phyloP scores from a whole-genome alignment of 768 basidiomycete species.

The Kwoniella pini region DNA sequence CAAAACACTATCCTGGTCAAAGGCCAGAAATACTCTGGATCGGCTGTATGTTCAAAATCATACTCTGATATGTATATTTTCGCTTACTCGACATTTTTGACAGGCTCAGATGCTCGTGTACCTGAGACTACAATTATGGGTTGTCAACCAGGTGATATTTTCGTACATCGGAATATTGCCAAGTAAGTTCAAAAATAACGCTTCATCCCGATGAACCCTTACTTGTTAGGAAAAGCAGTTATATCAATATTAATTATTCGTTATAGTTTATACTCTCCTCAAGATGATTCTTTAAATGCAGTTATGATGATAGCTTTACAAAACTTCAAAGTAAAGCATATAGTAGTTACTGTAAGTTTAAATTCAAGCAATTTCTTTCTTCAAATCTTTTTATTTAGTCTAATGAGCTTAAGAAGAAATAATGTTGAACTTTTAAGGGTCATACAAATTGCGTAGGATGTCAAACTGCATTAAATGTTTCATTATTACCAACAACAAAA shows the following conservation, averaged over 20 bases:
- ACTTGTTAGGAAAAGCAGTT: too few relatives aligned
- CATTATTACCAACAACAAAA: constrained; percentile 30
- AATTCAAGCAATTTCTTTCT: neutral
- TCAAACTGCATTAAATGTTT: constrained; percentile 37
- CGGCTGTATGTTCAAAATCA: constrained; percentile 32
- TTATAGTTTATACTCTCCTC: constrained; percentile 36
- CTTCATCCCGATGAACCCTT: too few relatives aligned
- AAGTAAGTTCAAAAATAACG: too few relatives aligned
- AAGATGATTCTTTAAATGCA: constrained; percentile 45
- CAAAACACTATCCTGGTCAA: constrained; percentile 43
- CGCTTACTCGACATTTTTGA: neutral
- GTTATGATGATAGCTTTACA: constrained; percentile 48
- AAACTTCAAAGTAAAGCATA: constrained; percentile 50
- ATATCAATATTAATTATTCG: neutral
- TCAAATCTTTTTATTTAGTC: neutral
- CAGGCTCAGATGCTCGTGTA: constrained; percentile 47
- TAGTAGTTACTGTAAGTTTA: constrained; percentile 41
- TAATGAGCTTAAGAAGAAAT: too few relatives aligned
- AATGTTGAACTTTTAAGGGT: too few relatives aligned
- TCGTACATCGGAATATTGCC: constrained; percentile 44
- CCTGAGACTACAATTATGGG: constrained; percentile 46
- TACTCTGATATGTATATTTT: too few relatives aligned
- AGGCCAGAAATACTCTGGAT: constrained; percentile 49
- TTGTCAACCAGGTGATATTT: constrained; percentile 46
- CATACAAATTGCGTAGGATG: constrained; percentile 51